Evolutionary conservation across 306 rosid species (phyloP).

Genomic region (Dryas octopetala): DNA sequence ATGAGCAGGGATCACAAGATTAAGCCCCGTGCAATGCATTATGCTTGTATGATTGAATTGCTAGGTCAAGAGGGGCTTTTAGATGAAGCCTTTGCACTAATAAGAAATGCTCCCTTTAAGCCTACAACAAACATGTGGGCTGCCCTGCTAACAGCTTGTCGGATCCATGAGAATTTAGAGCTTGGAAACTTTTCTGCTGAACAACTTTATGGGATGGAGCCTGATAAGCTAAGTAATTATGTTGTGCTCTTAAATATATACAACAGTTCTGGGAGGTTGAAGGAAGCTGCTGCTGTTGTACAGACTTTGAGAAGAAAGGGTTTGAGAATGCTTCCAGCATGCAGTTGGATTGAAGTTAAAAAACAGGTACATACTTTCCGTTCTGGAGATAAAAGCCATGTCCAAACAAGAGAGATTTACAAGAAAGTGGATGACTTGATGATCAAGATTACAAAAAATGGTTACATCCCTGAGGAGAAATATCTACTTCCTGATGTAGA

Average conservation of each 20-base stretch:
- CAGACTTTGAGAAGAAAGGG: slow-evolving; percentile 73
- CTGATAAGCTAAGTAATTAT: slow-evolving; percentile 71
- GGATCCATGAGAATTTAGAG: slow-evolving; percentile 63
- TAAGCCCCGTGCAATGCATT: slow-evolving; percentile 96
- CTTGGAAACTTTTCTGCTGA: slow-evolving; percentile 81
- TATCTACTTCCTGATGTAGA: slow-evolving; percentile 76
- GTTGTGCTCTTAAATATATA: slow-evolving; percentile 73
- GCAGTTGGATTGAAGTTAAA: slow-evolving; percentile 76
- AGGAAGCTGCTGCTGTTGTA: slow-evolving; percentile 82
- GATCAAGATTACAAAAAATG: slow-evolving; percentile 58
- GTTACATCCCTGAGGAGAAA: slow-evolving; percentile 44
- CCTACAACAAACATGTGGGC: slow-evolving; percentile 92
- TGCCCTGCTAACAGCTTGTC: slow-evolving; percentile 84
- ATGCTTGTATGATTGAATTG: slow-evolving; percentile 81
- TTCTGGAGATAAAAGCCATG: slow-evolving; percentile 60
- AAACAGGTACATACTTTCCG: slow-evolving; percentile 49
- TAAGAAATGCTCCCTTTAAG: slow-evolving; percentile 59
- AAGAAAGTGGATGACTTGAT: slow-evolving; percentile 58
- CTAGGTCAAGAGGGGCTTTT: slow-evolving; percentile 76
- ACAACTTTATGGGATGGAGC: slow-evolving; percentile 75
- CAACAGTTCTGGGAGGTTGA: slow-evolving; percentile 55
- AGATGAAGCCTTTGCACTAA: slow-evolving; percentile 68
- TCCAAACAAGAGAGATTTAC: slow-evolving; percentile 48
- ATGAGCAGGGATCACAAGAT: slow-evolving; percentile 69
- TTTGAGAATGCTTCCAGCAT: slow-evolving; percentile 68